Base-by-base conservation (phyloP, 169 alveolate species). In the Plasmodium fragile region DNA sequence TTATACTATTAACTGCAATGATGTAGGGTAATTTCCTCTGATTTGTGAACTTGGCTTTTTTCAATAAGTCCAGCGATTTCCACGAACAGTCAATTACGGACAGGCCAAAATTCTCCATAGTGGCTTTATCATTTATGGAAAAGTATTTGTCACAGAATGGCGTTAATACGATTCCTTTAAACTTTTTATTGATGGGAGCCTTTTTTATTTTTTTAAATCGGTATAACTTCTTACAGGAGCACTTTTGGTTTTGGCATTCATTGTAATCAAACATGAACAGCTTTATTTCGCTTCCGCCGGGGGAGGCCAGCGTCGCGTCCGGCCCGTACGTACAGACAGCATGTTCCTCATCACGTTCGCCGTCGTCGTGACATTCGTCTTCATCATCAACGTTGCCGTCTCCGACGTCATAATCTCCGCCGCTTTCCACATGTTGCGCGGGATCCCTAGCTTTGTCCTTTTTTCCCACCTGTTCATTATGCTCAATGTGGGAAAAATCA, bases 151-250 rank as follows among this genome's bases (percentile, higher is more conserved):
- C 92, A 55, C 94, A 80, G 75, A 81, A 91, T 16, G 94, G 94
- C 10, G 94, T 91, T 91, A 91, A 91, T 32, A 91, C 94, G 49
- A 91, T 91, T 32, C 94, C 94, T 81, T 91, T 91, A 91, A 91
- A 91, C 55, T 91, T 91, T 72, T 91, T 91, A 79, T 91, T 91
- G 28, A 59, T 41, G 52, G 81, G 92, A 7, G 83, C 94, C 77
- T 71, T 91, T 71, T 81, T 91, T 45, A 91, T 91, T 45, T 91
- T 91, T 81, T 91, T 91, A 81, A 91, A 91, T 18, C 92, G 92
- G 45, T 91, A 91, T 45, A 91, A 70, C 43, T 91, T 91, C 78
- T 91, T 91, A 70, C 94, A 91, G 32, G 94, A 91, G 39, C 94
- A 91, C 82, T 91, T 91, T 6, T 91, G 81, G 75, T 91, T 91